Evolutionary conservation across 176 grass and related monocot genomes (phyloP).

Genomic region (Aegilops speltoides): DNA sequence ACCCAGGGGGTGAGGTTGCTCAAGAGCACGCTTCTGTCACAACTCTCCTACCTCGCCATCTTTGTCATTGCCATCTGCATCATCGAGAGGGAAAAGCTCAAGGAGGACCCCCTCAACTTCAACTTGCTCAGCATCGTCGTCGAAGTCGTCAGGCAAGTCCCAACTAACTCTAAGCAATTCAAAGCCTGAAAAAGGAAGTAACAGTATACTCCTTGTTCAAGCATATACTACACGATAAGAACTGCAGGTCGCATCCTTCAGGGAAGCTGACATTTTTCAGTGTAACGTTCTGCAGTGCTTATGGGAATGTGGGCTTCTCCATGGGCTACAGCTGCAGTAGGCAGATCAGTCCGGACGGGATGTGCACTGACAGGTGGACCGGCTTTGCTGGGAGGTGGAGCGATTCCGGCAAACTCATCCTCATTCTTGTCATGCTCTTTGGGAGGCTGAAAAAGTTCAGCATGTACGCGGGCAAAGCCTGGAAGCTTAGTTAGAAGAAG

Average conservation of each 20-base stretch:
- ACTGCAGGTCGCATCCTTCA: neutral
- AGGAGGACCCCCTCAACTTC: conserved; percentile 65
- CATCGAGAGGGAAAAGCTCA: conserved; percentile 54
- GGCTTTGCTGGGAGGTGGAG: conserved; percentile 55
- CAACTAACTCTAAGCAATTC: neutral
- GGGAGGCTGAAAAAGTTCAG: conserved; percentile 59
- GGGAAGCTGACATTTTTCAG: neutral
- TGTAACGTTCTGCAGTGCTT: conserved; percentile 45
- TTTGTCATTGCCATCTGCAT: conserved; percentile 66
- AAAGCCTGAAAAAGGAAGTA: neutral
- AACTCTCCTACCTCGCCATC: conserved; percentile 49
- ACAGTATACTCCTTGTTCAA: too few species aligned
- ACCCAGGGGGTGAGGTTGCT: conserved; percentile 30
- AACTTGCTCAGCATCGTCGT: conserved; percentile 55
- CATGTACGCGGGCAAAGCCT: conserved; percentile 56
- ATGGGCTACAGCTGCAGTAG: conserved; percentile 61
- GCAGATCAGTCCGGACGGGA: conserved; percentile 20
- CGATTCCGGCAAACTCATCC: conserved; percentile 44
- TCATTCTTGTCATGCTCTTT: conserved; percentile 58
- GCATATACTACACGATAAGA: neutral
- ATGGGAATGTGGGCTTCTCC: conserved; percentile 67
- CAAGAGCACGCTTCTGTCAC: conserved; percentile 46
- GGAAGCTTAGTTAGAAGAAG: conserved; percentile 53
- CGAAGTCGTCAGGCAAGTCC: conserved; percentile 58
- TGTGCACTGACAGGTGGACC: conserved; percentile 47